A percentile compares a stretch with the other conserved stretches of the same genome.
Evolutionary conservation across 2,329 filamentous ascomycete species (phyloP).

Genomic region (Daldinia eschscholtzii): DNA sequence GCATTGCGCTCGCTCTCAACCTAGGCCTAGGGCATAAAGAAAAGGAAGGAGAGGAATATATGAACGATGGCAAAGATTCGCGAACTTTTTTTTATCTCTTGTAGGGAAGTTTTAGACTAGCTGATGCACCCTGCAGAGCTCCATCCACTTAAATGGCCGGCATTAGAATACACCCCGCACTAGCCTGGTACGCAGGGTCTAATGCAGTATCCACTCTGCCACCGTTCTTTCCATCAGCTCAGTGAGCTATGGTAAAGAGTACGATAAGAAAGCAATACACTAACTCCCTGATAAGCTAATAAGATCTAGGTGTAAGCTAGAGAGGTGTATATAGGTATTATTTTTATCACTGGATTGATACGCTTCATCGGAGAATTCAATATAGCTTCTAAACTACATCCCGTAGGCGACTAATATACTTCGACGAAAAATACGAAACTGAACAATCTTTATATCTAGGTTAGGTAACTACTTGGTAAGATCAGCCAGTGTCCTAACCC

Average conservation of each 20-base stretch:
- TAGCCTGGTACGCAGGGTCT: background rate
- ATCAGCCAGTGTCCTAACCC: conserved; percentile 66
- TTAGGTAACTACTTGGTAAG: conserved; percentile 52
- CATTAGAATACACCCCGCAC: conserved; percentile 32
- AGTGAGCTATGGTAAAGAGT: background rate
- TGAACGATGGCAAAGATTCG: conserved; percentile 22
- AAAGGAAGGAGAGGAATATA: background rate
- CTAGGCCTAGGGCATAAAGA: background rate
- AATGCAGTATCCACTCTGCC: background rate
- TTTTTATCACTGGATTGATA: background rate
- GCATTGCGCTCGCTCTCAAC: conserved; percentile 49
- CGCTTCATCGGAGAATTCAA: background rate
- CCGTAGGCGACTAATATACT: background rate
- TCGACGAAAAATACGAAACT: background rate
- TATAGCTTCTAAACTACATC: background rate
- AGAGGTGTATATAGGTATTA: background rate
- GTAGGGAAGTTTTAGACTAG: conserved; percentile 32
- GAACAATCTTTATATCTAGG: background rate
- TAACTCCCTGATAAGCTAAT: background rate
- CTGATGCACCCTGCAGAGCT: conserved; percentile 10
- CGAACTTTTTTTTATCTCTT: conserved; percentile 24
- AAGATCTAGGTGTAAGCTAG: background rate
- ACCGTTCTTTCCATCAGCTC: background rate
- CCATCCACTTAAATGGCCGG: conserved; percentile 27
- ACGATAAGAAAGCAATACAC: background rate